Conservation (phyloP, 441 rosid species). For the Populus hybrid region DNA sequence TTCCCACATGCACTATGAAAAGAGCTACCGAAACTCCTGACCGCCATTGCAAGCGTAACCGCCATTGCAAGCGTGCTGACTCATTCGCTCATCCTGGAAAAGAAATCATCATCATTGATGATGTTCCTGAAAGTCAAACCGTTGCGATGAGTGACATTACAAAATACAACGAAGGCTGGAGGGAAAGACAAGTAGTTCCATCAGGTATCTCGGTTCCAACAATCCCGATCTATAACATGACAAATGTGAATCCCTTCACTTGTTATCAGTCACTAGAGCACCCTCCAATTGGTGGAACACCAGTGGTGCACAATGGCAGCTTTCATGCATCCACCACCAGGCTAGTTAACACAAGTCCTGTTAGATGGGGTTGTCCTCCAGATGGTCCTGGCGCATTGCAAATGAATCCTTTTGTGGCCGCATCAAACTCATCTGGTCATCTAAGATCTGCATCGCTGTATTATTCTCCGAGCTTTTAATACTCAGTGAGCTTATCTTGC, state of each 20-base stretch:
- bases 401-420: slow-evolving; percentile 29
- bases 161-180: slow-evolving; percentile 25
- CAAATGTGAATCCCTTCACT: slow-evolving; percentile 21
- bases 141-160: slow-evolving; percentile 9
- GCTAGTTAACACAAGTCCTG: slow-evolving; percentile 31
- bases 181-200: slow-evolving; percentile 26
- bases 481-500: too few relatives aligned
- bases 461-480: too few relatives aligned
- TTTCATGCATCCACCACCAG: slow-evolving; percentile 25
- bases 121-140: slow-evolving; percentile 40
- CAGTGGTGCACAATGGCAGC: slow-evolving; percentile 17
- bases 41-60: too few relatives aligned
- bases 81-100: slow-evolving; percentile 23
- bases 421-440: slow-evolving; percentile 32
- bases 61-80: slow-evolving; percentile 17
- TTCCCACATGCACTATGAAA: slow-evolving; percentile 20
- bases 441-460: slow-evolving; percentile 25
- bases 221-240: slow-evolving; percentile 20
- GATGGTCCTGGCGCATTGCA: slow-evolving; percentile 38
- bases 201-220: slow-evolving; percentile 28
- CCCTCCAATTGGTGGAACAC: slow-evolving; percentile 24
- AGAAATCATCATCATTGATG: slow-evolving; percentile 57
- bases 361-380: slow-evolving; percentile 38
- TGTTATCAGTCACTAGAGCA: slow-evolving; percentile 33
- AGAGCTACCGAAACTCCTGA: slow-evolving; percentile 20